Evolutionary conservation across 73 alveolate genomes (phyloP).

Genomic region (Uronychia setigera): DNA sequence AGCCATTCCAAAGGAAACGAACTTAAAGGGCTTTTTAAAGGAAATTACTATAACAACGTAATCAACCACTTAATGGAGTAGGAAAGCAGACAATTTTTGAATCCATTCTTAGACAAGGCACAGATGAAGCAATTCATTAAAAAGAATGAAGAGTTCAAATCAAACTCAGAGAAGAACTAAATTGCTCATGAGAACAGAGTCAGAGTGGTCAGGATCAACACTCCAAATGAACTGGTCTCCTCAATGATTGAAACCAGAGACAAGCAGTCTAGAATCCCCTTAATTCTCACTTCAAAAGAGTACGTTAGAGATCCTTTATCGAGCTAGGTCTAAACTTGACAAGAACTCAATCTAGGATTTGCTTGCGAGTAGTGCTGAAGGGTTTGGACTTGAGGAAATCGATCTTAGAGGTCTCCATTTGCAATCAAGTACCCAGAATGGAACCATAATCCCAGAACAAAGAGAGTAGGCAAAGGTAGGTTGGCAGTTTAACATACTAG

Average conservation of each 20-base stretch:
- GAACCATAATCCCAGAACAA: not conserved
- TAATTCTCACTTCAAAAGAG: constrained; percentile 35
- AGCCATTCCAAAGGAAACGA: constrained; percentile 36
- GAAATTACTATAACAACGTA: constrained; percentile 32
- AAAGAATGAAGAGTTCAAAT: constrained; percentile 15
- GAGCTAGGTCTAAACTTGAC: not conserved
- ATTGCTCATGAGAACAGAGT: constrained; percentile 42
- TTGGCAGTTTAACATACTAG: not conserved
- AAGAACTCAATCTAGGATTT: not conserved
- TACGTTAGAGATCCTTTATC: not conserved
- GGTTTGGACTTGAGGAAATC: not conserved
- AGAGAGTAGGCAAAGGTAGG: not conserved
- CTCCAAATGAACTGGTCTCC: constrained; percentile 1
- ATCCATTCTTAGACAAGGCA: constrained; percentile 13
- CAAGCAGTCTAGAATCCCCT: constrained; percentile 22
- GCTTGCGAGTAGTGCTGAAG: not conserved
- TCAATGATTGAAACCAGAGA: constrained; percentile 29
- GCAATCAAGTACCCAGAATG: not conserved
- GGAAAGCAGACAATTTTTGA: constrained; percentile 11
- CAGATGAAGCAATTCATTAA: constrained; percentile 3
- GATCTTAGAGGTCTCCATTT: not conserved
- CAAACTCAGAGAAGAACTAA: constrained; percentile 16
- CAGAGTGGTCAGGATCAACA: constrained; percentile 20
- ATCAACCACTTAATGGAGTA: not conserved
- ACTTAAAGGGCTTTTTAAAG: constrained; percentile 39